These are phyloP conservation scores for Ogataea paradorogensis DNA, from an alignment of 805 yeast genomes.

Conservation along the genomic window DNA sequence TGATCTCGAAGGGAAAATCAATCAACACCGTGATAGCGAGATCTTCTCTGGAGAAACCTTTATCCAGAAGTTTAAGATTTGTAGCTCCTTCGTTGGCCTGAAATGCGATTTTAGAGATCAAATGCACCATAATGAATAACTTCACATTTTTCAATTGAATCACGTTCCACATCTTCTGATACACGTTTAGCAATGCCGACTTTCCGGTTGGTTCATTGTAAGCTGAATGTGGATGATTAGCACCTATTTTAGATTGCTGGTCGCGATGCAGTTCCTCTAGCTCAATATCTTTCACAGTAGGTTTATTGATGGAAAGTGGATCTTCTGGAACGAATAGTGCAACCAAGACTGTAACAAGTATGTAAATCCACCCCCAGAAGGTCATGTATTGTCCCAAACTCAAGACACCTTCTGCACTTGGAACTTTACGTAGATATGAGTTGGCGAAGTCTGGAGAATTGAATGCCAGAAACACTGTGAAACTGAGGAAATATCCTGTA, in stretches of 20 bases:
- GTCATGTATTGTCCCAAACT: conserved; percentile 71
- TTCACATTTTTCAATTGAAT: conserved; percentile 68
- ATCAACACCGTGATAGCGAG: conserved; percentile 87
- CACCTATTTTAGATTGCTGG: not conserved
- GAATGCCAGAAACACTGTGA: conserved; percentile 86
- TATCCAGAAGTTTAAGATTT: conserved; percentile 82
- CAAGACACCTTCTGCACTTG: conserved; percentile 63
- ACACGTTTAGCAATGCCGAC: conserved; percentile 50
- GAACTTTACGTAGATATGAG: conserved; percentile 65
- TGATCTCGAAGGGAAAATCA: conserved; percentile 93
- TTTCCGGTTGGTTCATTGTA: conserved; percentile 14
- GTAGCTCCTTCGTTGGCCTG: conserved; percentile 97
- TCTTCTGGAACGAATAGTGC: conserved; percentile 67
- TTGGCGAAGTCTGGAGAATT: conserved; percentile 93
- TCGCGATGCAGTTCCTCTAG: conserved; percentile 18
- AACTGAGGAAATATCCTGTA: conserved; percentile 86
- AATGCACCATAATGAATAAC: conserved; percentile 67
- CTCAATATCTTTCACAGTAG: conserved; percentile 21
- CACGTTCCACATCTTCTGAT: conserved; percentile 65
- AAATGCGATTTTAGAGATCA: conserved; percentile 85
- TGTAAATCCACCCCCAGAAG: conserved; percentile 73
- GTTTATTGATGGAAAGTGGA: conserved; percentile 44
- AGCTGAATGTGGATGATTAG: conserved; percentile 32
- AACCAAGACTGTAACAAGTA: conserved; percentile 62
- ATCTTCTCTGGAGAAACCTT: conserved; percentile 91